These are phyloP conservation scores for Corynascus novoguineensis DNA, from an alignment of 495 filamentous ascomycete genomes.

Conservation along the genomic window DNA sequence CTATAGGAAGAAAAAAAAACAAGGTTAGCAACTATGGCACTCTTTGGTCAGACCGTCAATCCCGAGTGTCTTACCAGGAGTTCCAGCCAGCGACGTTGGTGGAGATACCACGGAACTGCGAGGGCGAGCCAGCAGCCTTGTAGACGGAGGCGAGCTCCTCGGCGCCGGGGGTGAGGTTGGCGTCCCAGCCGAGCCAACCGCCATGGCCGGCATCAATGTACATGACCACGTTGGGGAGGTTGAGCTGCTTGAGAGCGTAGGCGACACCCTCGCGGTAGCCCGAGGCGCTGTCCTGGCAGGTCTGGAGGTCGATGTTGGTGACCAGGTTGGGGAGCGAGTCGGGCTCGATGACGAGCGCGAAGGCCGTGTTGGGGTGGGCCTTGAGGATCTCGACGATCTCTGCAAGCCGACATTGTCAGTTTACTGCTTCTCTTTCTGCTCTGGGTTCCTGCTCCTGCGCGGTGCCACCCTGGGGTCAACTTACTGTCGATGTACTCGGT, in stretches of 20 bases:
- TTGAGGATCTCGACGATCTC: slow-evolving; percentile 54
- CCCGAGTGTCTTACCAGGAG: slow-evolving; percentile 42
- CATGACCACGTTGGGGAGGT: slow-evolving; percentile 75
- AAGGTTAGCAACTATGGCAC: slow-evolving; percentile 14
- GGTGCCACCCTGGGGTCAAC: no score
- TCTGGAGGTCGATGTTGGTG: slow-evolving; percentile 60
- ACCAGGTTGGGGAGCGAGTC: slow-evolving; percentile 77
- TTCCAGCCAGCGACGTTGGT: slow-evolving; percentile 83
- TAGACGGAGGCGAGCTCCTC: slow-evolving; percentile 62
- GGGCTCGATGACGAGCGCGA: slow-evolving; percentile 61
- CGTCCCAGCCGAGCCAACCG: slow-evolving; percentile 80
- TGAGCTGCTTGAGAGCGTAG: slow-evolving; percentile 65
- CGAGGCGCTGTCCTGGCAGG: slow-evolving; percentile 57
- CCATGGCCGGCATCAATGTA: slow-evolving; percentile 78
- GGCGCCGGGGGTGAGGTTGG: slow-evolving; percentile 68
- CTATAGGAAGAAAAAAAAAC: slow-evolving; percentile 25
- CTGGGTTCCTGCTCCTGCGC: neutral
- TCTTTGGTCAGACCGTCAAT: neutral
- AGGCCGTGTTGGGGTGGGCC: slow-evolving; percentile 49
- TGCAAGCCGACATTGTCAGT: slow-evolving; percentile 33
- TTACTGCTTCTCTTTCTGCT: slow-evolving; percentile 14
- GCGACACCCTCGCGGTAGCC: slow-evolving; percentile 65
- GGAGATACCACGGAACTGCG: slow-evolving; percentile 62
- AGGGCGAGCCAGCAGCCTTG: slow-evolving; percentile 58
- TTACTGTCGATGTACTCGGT: slow-evolving; percentile 61